phyloP scores from a whole-genome alignment of 495 filamentous ascomycete species.

The Neurospora sp. region DNA sequence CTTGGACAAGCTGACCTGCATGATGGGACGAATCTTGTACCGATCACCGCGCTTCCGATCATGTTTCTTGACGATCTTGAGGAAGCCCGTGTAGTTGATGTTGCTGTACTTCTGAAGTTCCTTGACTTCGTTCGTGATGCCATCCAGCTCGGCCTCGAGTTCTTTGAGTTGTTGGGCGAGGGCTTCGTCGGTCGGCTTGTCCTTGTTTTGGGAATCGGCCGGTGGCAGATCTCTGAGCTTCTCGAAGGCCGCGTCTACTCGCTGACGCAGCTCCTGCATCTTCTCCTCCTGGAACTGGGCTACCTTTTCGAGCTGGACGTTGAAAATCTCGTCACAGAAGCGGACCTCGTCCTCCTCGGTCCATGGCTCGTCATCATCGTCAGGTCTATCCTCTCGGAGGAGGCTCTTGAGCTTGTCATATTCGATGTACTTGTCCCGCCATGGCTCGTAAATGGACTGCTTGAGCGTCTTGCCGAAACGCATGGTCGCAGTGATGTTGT shows the following conservation, averaged over 20 bases:
- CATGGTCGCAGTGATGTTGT: constrained; percentile 45
- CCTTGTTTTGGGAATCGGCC: constrained; percentile 20
- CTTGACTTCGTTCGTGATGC: constrained; percentile 80
- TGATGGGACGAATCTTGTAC: constrained; percentile 81
- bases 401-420: constrained; percentile 86
- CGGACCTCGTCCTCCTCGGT: constrained; percentile 90
- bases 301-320: constrained; percentile 92
- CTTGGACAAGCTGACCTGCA: constrained; percentile 78
- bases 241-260: constrained; percentile 50
- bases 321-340: constrained; percentile 92
- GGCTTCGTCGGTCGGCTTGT: constrained; percentile 27
- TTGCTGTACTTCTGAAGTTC: constrained; percentile 91
- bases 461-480: constrained; percentile 84
- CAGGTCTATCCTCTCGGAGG: constrained; percentile 59
- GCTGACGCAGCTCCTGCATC: constrained; percentile 58
- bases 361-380: constrained; percentile 58
- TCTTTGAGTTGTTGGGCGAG: constrained; percentile 53
- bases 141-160: constrained; percentile 69
- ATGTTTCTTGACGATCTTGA: constrained; percentile 98
- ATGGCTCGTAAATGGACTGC: constrained; percentile 72
- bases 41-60: constrained; percentile 72
- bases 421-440: constrained; percentile 90
- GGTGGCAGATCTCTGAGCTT: constrained; percentile 48
- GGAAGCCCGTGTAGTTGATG: constrained; percentile 93
- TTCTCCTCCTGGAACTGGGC: constrained; percentile 76